These are phyloP conservation scores for Leptosphaerulina australis DNA, from an alignment of 2,329 filamentous ascomycete genomes.

Conservation along the genomic window DNA sequence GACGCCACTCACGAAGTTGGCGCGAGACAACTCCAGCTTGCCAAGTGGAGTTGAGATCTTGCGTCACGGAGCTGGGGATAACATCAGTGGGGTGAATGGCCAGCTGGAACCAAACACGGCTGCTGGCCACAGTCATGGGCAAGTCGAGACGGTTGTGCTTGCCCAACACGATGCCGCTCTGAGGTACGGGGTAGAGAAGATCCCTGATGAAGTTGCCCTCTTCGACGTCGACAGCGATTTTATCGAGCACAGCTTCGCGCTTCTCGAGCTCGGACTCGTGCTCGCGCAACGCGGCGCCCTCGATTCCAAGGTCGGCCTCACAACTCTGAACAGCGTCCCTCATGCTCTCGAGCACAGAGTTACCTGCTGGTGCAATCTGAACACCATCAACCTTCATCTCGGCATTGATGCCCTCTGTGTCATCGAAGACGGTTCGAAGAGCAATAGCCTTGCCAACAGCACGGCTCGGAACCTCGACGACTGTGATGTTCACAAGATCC, in stretches of 20 bases:
- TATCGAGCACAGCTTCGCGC: constrained; percentile 82
- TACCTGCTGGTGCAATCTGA: constrained; percentile 72
- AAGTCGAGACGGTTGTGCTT: constrained; percentile 81
- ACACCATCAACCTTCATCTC: constrained; percentile 98
- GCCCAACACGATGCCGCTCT: constrained; percentile 80
- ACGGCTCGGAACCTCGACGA: constrained; percentile 83
- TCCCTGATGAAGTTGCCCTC: constrained; percentile 81
- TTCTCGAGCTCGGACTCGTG: constrained; percentile 80
- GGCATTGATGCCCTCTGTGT: constrained; percentile 87
- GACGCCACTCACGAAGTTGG: constrained; percentile 88
- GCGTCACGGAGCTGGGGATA: constrained; percentile 74
- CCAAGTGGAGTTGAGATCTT: constrained; percentile 80
- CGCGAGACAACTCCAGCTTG: constrained; percentile 91
- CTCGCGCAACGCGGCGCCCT: constrained; percentile 70
- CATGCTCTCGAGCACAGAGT: constrained; percentile 87
- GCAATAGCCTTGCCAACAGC: constrained; percentile 84
- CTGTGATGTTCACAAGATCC: constrained; percentile 86
- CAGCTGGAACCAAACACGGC: constrained; percentile 93
- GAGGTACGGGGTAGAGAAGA: constrained; percentile 77
- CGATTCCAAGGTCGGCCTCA: constrained; percentile 78
- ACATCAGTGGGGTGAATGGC: constrained; percentile 91
- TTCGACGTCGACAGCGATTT: constrained; percentile 80
- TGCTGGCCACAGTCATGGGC: constrained; percentile 74
- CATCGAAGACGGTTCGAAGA: constrained; percentile 90
- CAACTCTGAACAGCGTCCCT: constrained; percentile 77